A percentile compares a stretch with the other conserved stretches of the same genome.
phyloP scores from a whole-genome alignment of 805 yeast genomes.

The Grigorovia humatica region DNA sequence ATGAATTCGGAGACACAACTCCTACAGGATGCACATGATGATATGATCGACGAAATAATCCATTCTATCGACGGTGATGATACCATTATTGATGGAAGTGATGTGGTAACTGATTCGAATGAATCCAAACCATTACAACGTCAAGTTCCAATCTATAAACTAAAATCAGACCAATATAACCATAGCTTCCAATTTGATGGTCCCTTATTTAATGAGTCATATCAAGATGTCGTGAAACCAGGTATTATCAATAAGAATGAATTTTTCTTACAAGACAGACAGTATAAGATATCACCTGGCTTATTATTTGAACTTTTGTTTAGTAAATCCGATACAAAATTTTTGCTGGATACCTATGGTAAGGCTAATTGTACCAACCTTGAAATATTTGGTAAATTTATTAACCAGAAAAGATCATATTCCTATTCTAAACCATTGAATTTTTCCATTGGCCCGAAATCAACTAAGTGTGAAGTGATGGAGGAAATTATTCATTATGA shows the following conservation, averaged over 20 bases:
- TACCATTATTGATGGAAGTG: not conserved
- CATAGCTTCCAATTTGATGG: conserved; percentile 36
- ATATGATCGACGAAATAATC: conserved; percentile 25
- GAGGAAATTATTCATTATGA: conserved; percentile 50
- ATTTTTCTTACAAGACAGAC: conserved; percentile 41
- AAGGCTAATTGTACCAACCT: not conserved
- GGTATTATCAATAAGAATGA: conserved; percentile 33
- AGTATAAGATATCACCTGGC: conserved; percentile 66
- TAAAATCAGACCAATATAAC: conserved; percentile 1
- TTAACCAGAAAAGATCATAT: conserved; percentile 34
- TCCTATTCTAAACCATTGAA: conserved; percentile 66
- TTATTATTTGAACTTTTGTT: conserved; percentile 58
- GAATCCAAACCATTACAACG: not conserved
- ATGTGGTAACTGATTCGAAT: not conserved
- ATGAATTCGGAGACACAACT: not conserved
- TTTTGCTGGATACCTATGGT: not conserved
- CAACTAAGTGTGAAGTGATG: conserved; percentile 60
- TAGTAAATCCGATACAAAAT: conserved; percentile 42
- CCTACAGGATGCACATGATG: not conserved
- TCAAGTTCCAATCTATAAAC: conserved; percentile 13
- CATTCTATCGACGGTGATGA: conserved; percentile 24
- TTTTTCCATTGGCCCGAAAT: conserved; percentile 85
- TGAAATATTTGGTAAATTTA: not conserved
- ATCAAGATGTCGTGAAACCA: not conserved
- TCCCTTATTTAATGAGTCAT: conserved; percentile 32